Conservation (phyloP, 176 grass and related monocot genomes). For the Olyra latifolia region DNA sequence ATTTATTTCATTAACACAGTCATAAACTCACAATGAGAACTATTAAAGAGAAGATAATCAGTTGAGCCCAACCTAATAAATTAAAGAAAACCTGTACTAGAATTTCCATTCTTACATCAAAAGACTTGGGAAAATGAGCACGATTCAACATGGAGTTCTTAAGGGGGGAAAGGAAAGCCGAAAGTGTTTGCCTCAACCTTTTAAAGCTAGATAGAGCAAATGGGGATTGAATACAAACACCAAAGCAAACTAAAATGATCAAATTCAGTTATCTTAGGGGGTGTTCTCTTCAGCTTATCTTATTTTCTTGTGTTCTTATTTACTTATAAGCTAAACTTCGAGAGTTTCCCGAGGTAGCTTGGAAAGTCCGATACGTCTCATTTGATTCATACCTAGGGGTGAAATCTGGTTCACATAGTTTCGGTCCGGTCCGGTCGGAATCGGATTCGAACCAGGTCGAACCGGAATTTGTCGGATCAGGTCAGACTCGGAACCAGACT, state of each 20-base stretch:
- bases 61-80: neutral
- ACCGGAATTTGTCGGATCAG: too few relatives aligned
- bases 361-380: too few relatives aligned
- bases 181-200: neutral
- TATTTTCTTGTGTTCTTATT: too few relatives aligned
- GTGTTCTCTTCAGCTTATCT: too few relatives aligned
- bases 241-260: neutral
- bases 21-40: neutral
- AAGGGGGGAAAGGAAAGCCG: neutral
- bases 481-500: too few relatives aligned
- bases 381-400: too few relatives aligned
- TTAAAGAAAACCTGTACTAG: neutral
- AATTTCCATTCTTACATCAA: neutral
- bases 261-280: slow-evolving; percentile 14
- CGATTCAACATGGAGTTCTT: neutral
- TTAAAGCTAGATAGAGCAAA: neutral
- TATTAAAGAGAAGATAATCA: neutral
- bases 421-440: too few relatives aligned
- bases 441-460: too few relatives aligned
- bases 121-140: neutral
- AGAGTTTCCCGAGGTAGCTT: too few relatives aligned
- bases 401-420: too few relatives aligned
- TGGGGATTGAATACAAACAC: slow-evolving; percentile 7
- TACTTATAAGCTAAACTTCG: too few relatives aligned
- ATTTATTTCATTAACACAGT: neutral